phyloP scores from a whole-genome alignment of 495 filamentous ascomycete species.

The Daldinia concentrica region DNA sequence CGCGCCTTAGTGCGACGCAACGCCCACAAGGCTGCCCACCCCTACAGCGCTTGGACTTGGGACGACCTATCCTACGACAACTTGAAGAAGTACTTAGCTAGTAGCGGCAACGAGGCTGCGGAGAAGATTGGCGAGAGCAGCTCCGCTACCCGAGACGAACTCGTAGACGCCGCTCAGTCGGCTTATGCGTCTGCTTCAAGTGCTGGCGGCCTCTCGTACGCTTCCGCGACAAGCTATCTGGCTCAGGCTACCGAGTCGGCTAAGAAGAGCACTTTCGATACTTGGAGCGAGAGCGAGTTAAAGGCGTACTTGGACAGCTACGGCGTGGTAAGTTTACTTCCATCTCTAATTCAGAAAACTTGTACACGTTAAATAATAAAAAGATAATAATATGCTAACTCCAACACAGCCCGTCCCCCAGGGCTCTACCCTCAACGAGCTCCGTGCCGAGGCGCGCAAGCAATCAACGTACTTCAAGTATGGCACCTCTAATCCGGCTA shows the following conservation, averaged over 20 bases:
- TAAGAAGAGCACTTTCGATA: conserved; percentile 78
- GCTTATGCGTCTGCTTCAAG: conserved; percentile 74
- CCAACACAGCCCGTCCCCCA: conserved; percentile 57
- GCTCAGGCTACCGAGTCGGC: conserved; percentile 71
- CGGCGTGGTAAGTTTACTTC: conserved; percentile 61
- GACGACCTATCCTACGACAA: conserved; percentile 84
- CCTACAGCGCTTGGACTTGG: conserved; percentile 83
- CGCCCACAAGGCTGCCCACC: conserved; percentile 74
- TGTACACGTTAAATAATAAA: no score
- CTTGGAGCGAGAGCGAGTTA: conserved; percentile 80
- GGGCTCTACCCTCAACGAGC: conserved; percentile 66
- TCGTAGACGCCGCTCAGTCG: conserved; percentile 74
- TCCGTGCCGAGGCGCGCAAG: conserved; percentile 73
- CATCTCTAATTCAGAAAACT: background rate
- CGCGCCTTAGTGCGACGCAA: conserved; percentile 76
- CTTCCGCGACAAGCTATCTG: conserved; percentile 78
- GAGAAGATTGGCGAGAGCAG: conserved; percentile 72
- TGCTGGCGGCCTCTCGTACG: conserved; percentile 72
- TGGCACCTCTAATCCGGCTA: conserved; percentile 72
- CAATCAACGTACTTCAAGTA: conserved; percentile 81
- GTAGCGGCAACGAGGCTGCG: conserved; percentile 67
- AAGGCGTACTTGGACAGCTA: conserved; percentile 86
- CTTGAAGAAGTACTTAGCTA: conserved; percentile 74
- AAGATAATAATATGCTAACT: conserved; percentile 26
- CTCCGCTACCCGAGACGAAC: conserved; percentile 74